Conservation (phyloP, 2,329 filamentous ascomycete species). For the Colletotrichum scovillei region DNA sequence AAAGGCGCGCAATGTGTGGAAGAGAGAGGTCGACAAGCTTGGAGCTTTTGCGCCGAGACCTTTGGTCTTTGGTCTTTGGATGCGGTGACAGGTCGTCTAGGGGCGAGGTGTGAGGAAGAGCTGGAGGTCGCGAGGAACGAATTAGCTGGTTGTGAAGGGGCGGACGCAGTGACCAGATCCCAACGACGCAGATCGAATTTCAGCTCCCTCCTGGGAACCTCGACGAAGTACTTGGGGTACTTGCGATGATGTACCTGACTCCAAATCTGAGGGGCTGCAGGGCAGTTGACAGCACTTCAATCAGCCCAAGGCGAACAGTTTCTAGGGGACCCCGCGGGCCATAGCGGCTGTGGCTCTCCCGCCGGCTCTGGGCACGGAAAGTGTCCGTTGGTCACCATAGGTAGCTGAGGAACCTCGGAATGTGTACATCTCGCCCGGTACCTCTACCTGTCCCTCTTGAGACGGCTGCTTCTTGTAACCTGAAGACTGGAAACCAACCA, state of each 20-base stretch:
- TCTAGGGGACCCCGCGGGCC: not conserved
- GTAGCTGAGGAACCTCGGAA: not conserved
- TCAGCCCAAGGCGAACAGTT: too few species aligned
- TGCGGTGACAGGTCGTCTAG: conserved; percentile 14
- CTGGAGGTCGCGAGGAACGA: conserved; percentile 11
- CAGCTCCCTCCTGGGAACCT: not conserved
- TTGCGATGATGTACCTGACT: not conserved
- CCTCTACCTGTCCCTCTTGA: not conserved
- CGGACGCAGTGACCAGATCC: conserved; percentile 10
- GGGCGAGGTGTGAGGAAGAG: conserved; percentile 3
- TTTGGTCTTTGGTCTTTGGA: not conserved
- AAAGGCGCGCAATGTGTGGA: not conserved
- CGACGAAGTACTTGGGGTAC: not conserved
- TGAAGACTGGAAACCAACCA: not conserved
- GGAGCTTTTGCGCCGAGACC: not conserved
- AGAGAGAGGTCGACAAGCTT: not conserved
- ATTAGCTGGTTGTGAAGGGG: conserved; percentile 2
- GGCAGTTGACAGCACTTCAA: too few species aligned
- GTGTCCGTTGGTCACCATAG: not conserved
- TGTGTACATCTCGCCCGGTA: not conserved
- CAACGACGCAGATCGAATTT: not conserved
- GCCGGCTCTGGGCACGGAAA: not conserved
- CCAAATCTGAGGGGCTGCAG: not conserved
- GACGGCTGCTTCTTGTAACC: not conserved
- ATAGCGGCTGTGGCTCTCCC: not conserved